These are phyloP conservation scores for Fusarium caatingaense DNA, from an alignment of 2,329 filamentous ascomycete genomes.

Conservation along the genomic window DNA sequence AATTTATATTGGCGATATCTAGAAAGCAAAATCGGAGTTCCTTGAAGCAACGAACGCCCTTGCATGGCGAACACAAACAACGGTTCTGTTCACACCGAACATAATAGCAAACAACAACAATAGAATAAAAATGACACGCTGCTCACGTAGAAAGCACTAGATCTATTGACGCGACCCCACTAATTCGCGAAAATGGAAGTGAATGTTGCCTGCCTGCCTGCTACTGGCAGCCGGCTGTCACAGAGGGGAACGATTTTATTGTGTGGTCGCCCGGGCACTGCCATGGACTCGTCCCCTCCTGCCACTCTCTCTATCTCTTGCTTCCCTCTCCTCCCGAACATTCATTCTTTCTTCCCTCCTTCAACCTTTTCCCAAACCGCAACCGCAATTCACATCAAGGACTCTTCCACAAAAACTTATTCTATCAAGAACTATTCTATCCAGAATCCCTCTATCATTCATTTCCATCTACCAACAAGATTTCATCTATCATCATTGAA, in stretches of 20 bases:
- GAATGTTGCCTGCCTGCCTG: neutral
- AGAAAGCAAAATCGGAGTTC: neutral
- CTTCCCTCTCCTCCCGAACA: neutral
- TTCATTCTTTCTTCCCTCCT: neutral
- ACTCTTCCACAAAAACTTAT: neutral
- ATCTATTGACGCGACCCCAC: neutral
- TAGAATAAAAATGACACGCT: neutral
- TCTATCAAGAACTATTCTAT: neutral
- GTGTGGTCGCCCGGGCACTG: neutral
- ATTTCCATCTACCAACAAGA: neutral
- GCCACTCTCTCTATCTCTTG: neutral
- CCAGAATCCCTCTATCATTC: neutral
- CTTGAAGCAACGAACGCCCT: neutral
- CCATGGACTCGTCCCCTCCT: conserved; percentile 1
- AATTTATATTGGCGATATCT: neutral
- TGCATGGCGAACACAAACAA: neutral
- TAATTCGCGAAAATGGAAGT: neutral
- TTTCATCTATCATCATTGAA: neutral
- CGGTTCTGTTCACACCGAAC: neutral
- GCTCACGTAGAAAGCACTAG: neutral
- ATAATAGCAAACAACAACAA: neutral
- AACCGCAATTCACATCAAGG: neutral
- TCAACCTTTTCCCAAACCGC: neutral
- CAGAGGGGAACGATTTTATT: neutral
- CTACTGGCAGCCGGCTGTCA: neutral